Conservation (phyloP, 768 basidiomycete genomes). For the Leccinum aurantiacum region DNA sequence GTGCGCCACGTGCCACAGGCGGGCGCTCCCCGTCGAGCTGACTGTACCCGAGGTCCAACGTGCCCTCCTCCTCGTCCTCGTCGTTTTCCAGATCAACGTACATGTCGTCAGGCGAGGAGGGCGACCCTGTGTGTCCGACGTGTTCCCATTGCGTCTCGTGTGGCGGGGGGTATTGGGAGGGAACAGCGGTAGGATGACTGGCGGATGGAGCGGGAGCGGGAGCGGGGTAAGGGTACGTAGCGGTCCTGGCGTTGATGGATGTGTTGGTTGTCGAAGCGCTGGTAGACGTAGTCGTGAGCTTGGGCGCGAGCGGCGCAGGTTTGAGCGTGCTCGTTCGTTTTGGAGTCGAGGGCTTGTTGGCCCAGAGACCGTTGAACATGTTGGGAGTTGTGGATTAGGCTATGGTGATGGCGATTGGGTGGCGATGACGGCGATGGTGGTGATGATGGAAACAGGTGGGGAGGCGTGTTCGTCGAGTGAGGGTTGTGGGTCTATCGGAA, state of each 20-base stretch:
- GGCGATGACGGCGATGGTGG: too few species aligned
- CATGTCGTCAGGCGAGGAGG: slow-evolving; percentile 17
- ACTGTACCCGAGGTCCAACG: slow-evolving; percentile 23
- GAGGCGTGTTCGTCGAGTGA: too few species aligned
- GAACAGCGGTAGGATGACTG: neutral
- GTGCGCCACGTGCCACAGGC: neutral
- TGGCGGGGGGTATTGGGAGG: slow-evolving; percentile 11
- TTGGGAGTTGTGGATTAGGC: neutral
- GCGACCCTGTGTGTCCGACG: slow-evolving; percentile 12
- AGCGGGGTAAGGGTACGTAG: neutral
- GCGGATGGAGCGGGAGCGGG: neutral
- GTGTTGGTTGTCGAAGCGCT: neutral
- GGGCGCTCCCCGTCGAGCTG: slow-evolving; percentile 15
- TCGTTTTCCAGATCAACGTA: neutral
- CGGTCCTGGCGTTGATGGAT: neutral
- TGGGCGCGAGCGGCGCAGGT: slow-evolving; percentile 22
- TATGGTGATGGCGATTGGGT: neutral
- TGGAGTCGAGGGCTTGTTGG: slow-evolving; percentile 13
- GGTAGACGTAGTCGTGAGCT: slow-evolving; percentile 18
- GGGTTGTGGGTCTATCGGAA: too few species aligned
- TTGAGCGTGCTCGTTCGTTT: slow-evolving; percentile 21
- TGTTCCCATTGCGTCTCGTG: slow-evolving; percentile 28
- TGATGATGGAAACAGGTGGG: neutral
- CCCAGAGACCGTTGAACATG: slow-evolving; percentile 12
- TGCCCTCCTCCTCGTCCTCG: neutral